phyloP scores from a whole-genome alignment of 768 basidiomycete species.

The Clavulina sp. region DNA sequence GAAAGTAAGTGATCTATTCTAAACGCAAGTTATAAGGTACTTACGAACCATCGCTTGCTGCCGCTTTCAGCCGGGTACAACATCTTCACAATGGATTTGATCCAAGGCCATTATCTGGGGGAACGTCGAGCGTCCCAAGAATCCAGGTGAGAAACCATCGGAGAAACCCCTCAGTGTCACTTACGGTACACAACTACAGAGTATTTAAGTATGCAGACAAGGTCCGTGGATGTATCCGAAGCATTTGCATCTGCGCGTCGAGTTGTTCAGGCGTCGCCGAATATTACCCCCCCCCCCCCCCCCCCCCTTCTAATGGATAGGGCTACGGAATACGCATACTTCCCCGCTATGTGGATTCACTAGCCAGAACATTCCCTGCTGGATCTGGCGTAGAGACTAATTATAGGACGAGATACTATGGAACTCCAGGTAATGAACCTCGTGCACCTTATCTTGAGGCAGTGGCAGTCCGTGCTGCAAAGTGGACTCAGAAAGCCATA shows the following conservation, averaged over 20 bases:
- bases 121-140: constrained; percentile 9
- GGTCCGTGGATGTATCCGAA: background rate
- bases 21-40: too few relatives aligned
- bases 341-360: too few relatives aligned
- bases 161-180: too few relatives aligned
- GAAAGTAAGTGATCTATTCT: constrained; percentile 11
- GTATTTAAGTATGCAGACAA: constrained; percentile 12
- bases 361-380: too few relatives aligned
- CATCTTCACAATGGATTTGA: constrained; percentile 10
- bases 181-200: background rate
- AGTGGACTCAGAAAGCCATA: background rate
- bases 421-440: too few relatives aligned
- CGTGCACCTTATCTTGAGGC: constrained; percentile 6
- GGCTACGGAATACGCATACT: constrained; percentile 11
- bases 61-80: constrained; percentile 7
- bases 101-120: constrained; percentile 10
- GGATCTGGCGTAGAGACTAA: too few relatives aligned
- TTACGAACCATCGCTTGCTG: background rate
- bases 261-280: background rate
- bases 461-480: background rate
- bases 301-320: background rate
- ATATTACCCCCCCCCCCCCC: too few relatives aligned
- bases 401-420: too few relatives aligned
- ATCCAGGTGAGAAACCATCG: constrained; percentile 1
- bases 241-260: background rate